Base-by-base conservation (phyloP, 805 yeast species). In the Saccharomycopsis vini region DNA sequence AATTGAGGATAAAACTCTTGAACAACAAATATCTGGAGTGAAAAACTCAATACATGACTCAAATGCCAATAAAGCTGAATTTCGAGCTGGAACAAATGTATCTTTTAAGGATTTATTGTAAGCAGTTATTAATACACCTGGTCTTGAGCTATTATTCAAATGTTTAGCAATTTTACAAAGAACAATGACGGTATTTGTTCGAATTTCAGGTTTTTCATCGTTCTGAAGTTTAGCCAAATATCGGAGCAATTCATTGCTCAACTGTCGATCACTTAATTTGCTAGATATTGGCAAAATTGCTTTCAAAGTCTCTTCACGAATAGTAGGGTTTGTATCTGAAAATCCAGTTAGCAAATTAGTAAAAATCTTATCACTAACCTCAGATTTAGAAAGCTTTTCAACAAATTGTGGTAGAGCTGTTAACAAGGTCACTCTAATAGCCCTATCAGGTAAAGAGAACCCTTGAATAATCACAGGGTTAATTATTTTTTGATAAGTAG, bases 71-170 rank as follows among this genome's bases (percentile, higher is more conserved):
- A 92, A 65, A 0, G 96, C 87, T 3, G 81, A 83, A 55, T 79
- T 59, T 51, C 92, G 72, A 12, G 94, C 77, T 5, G 83, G 87
- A 2, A 79, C 69, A 55, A 77, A 78, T 0, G 89, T 72, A 60
- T 90, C 98, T 54, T 79, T 79, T 37, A 90, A 67, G 0, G 95
- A 82, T 54, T 88, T 81, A 2, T 85, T 74, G 53, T 84, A 81
- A 0, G 97, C 97, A 1, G 96, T 87, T 2, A 87, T 78, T 39
- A 92, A 64, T 2, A 92, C 95, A 19, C 77, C 79, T 7, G 85
- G 69, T 46, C 89, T 70, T 1, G 67, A 63, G 13, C 58, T 61
- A 18, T 66, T 55, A 53, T 77, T 77, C 52, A 87, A 71, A 46
- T 67, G 62, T 26, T 68, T 59, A 0, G 92, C 79, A 36, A 87